phyloP scores from a whole-genome alignment of 768 basidiomycete genomes.

The Pleurotus platypus region DNA sequence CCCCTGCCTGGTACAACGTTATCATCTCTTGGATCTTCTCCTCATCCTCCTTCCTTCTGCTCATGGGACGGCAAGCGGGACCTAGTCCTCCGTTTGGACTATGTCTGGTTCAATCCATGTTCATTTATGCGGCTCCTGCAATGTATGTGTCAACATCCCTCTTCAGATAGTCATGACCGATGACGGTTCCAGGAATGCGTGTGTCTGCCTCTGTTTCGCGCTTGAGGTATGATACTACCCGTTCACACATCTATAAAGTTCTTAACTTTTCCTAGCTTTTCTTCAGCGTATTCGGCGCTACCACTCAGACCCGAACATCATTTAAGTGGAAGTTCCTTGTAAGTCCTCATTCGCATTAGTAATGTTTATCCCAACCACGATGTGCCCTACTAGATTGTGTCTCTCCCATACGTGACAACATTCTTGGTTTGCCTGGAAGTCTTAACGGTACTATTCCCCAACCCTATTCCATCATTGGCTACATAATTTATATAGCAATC shows the following conservation, averaged over 20 bases:
- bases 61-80: constrained; percentile 18
- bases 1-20: constrained; percentile 18
- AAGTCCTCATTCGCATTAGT: not conserved
- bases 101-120: constrained; percentile 20
- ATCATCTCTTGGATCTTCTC: constrained; percentile 20
- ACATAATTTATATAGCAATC: too few relatives aligned
- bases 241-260: not conserved
- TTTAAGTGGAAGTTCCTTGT: constrained; percentile 4
- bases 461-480: too few relatives aligned
- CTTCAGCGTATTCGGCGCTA: constrained; percentile 1
- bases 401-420: constrained; percentile 9
- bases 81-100: constrained; percentile 18
- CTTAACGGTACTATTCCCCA: constrained; percentile 5
- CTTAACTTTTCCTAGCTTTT: constrained; percentile 3
- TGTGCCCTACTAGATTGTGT: constrained; percentile 5
- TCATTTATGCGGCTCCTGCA: constrained; percentile 21
- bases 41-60: constrained; percentile 18
- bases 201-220: constrained; percentile 12
- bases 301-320: constrained; percentile 1
- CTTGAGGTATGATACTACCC: constrained; percentile 8
- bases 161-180: not conserved
- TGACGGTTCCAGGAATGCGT: constrained; percentile 5
- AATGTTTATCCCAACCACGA: not conserved
- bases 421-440: constrained; percentile 1
- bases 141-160: constrained; percentile 11